phyloP scores from a whole-genome alignment of 192 early-diverging fungal species.

The Gaertneriomyces semiglobifer region DNA sequence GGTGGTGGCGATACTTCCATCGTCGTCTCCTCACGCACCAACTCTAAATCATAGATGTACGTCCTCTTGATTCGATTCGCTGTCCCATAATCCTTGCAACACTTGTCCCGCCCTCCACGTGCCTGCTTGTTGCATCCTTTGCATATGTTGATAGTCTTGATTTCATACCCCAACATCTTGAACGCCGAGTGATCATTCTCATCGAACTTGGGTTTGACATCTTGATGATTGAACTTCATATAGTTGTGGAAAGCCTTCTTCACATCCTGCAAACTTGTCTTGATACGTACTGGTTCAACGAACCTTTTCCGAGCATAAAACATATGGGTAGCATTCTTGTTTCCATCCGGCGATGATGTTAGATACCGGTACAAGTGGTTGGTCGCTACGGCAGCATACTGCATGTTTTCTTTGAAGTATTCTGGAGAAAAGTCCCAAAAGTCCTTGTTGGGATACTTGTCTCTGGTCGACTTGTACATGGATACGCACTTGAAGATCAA shows the following conservation, averaged over 20 bases:
- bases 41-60: too few relatives aligned
- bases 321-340: too few relatives aligned
- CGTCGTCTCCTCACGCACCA: too few relatives aligned
- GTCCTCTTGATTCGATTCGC: too few relatives aligned
- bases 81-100: conserved; percentile 9
- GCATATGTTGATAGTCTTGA: conserved; percentile 2
- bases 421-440: conserved; percentile 14
- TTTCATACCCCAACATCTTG: conserved; percentile 10
- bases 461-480: neutral
- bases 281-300: too few relatives aligned
- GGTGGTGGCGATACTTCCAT: too few relatives aligned
- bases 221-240: conserved; percentile 18
- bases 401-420: conserved; percentile 12
- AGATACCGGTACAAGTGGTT: conserved; percentile 1
- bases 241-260: conserved; percentile 15
- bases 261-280: too few relatives aligned
- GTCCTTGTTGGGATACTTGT: conserved; percentile 1
- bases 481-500: conserved; percentile 11
- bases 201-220: conserved; percentile 2
- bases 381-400: neutral
- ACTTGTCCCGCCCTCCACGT: conserved; percentile 7
- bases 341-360: too few relatives aligned
- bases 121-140: conserved; percentile 16
- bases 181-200: conserved; percentile 12
- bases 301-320: too few relatives aligned